phyloP scores from a whole-genome alignment of 805 yeast species.

The Cyberlindnera nakhonratchasimensis region DNA sequence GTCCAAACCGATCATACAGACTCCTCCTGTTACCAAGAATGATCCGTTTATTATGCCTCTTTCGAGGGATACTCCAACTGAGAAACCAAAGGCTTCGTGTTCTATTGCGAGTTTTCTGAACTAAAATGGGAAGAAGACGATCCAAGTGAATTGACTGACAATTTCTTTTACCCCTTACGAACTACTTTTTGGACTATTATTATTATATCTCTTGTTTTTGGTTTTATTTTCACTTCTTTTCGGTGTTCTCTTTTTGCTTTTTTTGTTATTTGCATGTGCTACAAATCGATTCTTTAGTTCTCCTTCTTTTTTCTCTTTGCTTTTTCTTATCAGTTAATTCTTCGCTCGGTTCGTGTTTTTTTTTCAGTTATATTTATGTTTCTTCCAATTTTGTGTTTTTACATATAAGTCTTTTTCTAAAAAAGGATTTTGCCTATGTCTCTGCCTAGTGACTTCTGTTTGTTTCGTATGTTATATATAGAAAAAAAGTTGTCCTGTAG shows the following conservation, averaged over 20 bases:
- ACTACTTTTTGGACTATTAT: not conserved
- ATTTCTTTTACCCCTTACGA: not conserved
- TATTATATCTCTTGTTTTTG: not conserved
- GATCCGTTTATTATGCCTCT: not conserved
- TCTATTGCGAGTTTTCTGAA: slow-evolving; percentile 25
- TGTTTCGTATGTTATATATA: too few relatives aligned
- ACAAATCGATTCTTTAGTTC: not conserved
- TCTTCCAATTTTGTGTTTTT: not conserved
- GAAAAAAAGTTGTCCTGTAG: too few relatives aligned
- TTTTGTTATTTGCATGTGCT: not conserved
- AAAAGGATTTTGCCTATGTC: not conserved
- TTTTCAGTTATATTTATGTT: not conserved
- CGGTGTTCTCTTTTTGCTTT: not conserved
- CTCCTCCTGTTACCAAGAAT: not conserved
- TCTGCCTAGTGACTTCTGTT: too few relatives aligned
- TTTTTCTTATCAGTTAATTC: not conserved
- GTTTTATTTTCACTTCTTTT: not conserved
- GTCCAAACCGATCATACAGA: not conserved
- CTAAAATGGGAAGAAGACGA: slow-evolving; percentile 7
- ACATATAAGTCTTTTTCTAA: too few relatives aligned
- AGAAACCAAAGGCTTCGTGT: slow-evolving; percentile 12
- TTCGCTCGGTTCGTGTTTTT: not conserved
- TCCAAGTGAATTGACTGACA: too few relatives aligned
- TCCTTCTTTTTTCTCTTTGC: not conserved
- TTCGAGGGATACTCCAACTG: slow-evolving; percentile 3